Evolutionary conservation across 345 rosid species (phyloP).

Genomic region (Salix dunnii): DNA sequence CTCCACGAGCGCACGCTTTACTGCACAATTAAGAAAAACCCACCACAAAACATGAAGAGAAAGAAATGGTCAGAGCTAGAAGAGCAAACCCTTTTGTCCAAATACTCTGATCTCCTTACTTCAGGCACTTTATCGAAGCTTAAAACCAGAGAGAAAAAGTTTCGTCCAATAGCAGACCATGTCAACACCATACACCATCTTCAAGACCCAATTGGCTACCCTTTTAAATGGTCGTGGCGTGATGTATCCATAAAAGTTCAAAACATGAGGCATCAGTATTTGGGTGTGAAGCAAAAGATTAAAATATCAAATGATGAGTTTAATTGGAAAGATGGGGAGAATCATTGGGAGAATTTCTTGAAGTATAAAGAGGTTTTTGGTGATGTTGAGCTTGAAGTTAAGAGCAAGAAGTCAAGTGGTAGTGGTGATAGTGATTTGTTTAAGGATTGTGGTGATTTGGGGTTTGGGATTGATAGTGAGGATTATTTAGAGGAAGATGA

Average conservation of each 20-base stretch:
- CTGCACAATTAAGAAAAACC: neutral
- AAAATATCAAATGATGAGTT: conserved; percentile 46
- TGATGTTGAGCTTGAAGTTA: conserved; percentile 65
- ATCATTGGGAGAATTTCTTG: conserved; percentile 75
- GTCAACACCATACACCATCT: conserved; percentile 61
- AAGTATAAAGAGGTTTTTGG: conserved; percentile 74
- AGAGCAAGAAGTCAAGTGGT: conserved; percentile 39
- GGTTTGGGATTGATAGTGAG: conserved; percentile 49
- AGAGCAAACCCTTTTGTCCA: conserved; percentile 54
- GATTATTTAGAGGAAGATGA: conserved; percentile 54
- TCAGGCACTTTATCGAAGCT: conserved; percentile 62
- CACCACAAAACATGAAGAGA: conserved; percentile 45
- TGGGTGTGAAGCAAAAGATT: conserved; percentile 86
- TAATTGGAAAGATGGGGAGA: conserved; percentile 69
- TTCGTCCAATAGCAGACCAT: conserved; percentile 69
- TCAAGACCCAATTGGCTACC: conserved; percentile 53
- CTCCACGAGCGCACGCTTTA: neutral
- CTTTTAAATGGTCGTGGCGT: conserved; percentile 81
- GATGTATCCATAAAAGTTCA: conserved; percentile 77
- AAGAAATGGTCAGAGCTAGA: conserved; percentile 75
- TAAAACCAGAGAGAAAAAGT: conserved; percentile 77
- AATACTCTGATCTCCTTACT: conserved; percentile 54
- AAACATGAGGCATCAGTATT: conserved; percentile 81
- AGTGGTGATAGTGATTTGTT: conserved; percentile 37
- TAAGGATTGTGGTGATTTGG: conserved; percentile 37